Conservation (phyloP, 305 asterid species). For the Solanum hybrid region DNA sequence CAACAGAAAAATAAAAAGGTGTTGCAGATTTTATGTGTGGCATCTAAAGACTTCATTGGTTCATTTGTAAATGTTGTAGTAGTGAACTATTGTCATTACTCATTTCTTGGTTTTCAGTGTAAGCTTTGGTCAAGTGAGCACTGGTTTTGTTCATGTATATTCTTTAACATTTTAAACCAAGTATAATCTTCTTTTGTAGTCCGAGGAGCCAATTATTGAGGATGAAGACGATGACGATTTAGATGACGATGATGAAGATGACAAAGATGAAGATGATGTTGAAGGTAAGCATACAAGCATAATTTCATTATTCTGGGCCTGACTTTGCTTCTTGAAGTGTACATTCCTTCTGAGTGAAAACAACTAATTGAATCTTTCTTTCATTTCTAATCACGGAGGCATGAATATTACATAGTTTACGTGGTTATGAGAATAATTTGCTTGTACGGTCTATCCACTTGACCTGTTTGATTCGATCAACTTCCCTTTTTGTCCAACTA, state of each 20-base stretch:
- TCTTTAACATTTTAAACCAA: background rate
- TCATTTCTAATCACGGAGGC: background rate
- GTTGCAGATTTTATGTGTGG: background rate
- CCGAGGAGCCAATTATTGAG: conserved; percentile 31
- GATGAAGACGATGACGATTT: conserved; percentile 49
- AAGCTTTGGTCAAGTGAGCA: background rate
- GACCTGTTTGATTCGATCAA: background rate
- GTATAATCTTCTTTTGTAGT: background rate
- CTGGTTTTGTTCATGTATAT: background rate
- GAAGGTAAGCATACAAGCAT: conserved; percentile 38
- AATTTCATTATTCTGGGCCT: background rate
- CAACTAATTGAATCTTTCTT: background rate
- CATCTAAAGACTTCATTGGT: background rate
- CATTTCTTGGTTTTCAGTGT: background rate
- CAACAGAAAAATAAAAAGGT: background rate
- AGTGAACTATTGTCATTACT: background rate
- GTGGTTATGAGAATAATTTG: background rate
- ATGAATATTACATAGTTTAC: background rate
- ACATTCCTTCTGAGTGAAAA: background rate
- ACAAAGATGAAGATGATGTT: conserved; percentile 53
- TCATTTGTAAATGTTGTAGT: background rate
- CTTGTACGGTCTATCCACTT: background rate
- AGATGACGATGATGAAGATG: conserved; percentile 41
- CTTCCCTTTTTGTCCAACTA: background rate
- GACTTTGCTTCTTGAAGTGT: background rate